Evolutionary conservation across 495 filamentous ascomycete genomes (phyloP).

Genomic region (Xanthoparmelia taractica): DNA sequence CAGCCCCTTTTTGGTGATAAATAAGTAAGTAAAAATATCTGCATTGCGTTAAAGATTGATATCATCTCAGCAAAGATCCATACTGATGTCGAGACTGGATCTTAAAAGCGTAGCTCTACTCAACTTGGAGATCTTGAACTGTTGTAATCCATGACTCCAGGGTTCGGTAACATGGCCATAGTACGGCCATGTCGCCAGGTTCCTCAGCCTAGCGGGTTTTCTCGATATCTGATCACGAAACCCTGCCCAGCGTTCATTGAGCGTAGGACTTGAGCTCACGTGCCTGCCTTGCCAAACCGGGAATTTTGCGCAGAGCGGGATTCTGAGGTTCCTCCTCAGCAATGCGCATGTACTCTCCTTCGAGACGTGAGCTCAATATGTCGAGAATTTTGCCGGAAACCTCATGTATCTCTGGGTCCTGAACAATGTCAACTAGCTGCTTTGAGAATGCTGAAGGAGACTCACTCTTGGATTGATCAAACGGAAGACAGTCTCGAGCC

Average conservation of each 20-base stretch:
- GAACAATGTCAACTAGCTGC: conserved; percentile 1
- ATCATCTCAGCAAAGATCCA: background rate
- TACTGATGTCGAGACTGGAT: background rate
- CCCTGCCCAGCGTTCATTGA: background rate
- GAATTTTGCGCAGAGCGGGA: conserved; percentile 55
- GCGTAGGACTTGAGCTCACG: conserved; percentile 39
- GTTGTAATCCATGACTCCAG: background rate
- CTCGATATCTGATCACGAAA: background rate
- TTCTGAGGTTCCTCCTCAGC: conserved; percentile 54
- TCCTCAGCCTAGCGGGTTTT: background rate
- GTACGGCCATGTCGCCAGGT: no score
- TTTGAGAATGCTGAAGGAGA: conserved; percentile 5
- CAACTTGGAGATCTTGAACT: background rate
- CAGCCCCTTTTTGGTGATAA: background rate
- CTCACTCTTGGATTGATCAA: conserved; percentile 45
- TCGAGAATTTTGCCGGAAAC: conserved; percentile 58
- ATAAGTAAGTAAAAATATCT: background rate
- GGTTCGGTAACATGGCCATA: background rate
- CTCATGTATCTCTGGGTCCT: conserved; percentile 71
- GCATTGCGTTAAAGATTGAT: background rate
- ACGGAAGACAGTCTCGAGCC: conserved; percentile 67
- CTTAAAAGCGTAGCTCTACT: background rate
- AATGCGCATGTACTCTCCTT: conserved; percentile 61
- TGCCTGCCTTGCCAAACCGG: conserved; percentile 46
- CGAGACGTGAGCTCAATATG: conserved; percentile 61